These are phyloP conservation scores for Tricholoma terreum DNA, from an alignment of 768 basidiomycete genomes.

Conservation along the genomic window DNA sequence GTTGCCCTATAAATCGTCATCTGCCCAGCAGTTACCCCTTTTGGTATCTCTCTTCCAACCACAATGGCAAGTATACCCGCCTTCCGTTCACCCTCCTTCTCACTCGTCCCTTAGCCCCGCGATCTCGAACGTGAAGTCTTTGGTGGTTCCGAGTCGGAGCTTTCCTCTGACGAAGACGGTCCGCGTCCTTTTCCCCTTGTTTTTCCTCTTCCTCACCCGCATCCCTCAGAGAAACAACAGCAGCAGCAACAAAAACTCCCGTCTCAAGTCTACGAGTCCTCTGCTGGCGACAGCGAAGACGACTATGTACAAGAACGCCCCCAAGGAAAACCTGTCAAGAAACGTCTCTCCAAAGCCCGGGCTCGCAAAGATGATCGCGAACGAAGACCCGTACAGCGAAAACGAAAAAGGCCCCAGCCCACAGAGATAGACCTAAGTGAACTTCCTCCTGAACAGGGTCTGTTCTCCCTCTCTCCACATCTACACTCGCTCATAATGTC, in stretches of 20 bases:
- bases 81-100: background rate
- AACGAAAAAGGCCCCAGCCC: conserved; percentile 50
- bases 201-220: background rate
- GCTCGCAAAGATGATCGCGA: conserved; percentile 26
- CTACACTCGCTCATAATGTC: background rate
- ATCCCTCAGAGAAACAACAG: conserved; percentile 38
- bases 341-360: conserved; percentile 23
- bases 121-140: conserved; percentile 73
- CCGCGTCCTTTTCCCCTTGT: background rate
- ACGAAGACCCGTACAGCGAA: conserved; percentile 33
- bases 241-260: conserved; percentile 29
- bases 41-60: background rate
- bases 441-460: conserved; percentile 77
- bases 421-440: conserved; percentile 66
- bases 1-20: background rate
- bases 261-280: conserved; percentile 52
- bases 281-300: conserved; percentile 45
- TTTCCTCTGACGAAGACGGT: conserved; percentile 74
- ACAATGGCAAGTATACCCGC: conserved; percentile 1
- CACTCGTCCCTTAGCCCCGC: conserved; percentile 5
- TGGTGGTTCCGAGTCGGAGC: conserved; percentile 80
- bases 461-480: conserved; percentile 12
- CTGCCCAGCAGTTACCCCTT: background rate
- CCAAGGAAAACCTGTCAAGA: conserved; percentile 18
- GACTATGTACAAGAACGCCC: conserved; percentile 32